Evolutionary conservation across 2,329 filamentous ascomycete genomes (phyloP).

Genomic region (Lachnellula cervina): DNA sequence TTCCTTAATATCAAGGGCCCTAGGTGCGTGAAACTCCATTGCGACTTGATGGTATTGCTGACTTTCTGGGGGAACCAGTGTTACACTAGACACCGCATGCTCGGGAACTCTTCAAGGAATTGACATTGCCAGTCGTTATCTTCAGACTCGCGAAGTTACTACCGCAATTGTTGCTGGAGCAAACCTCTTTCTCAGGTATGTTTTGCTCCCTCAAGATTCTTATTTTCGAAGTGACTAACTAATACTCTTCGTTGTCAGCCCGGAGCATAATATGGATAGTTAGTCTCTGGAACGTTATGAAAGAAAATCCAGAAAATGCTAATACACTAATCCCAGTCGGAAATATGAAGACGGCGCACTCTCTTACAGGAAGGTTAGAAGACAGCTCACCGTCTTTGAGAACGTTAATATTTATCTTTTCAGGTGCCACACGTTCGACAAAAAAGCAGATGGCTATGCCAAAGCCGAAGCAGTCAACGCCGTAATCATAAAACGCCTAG

Average conservation of each 20-base stretch:
- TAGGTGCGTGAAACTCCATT: conserved; percentile 5
- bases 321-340: background rate
- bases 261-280: conserved; percentile 11
- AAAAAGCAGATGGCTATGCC: conserved; percentile 36
- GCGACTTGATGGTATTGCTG: background rate
- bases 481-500: conserved; percentile 39
- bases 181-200: conserved; percentile 23
- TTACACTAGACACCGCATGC: conserved; percentile 55
- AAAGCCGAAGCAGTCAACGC: conserved; percentile 40
- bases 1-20: conserved; percentile 53
- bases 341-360: conserved; percentile 2
- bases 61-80: conserved; percentile 35
- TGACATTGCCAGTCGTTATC: conserved; percentile 46
- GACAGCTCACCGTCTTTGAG: background rate
- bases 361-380: conserved; percentile 2
- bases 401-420: too few species aligned
- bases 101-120: conserved; percentile 51
- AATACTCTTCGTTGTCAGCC: conserved; percentile 3
- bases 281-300: background rate
- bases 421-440: conserved; percentile 10
- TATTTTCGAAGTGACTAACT: conserved; percentile 1
- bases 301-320: background rate
- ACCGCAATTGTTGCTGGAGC: conserved; percentile 23
- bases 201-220: background rate
- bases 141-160: conserved; percentile 41